Conservation (phyloP, 2,329 filamentous ascomycete genomes). For the Colletotrichum sojae region DNA sequence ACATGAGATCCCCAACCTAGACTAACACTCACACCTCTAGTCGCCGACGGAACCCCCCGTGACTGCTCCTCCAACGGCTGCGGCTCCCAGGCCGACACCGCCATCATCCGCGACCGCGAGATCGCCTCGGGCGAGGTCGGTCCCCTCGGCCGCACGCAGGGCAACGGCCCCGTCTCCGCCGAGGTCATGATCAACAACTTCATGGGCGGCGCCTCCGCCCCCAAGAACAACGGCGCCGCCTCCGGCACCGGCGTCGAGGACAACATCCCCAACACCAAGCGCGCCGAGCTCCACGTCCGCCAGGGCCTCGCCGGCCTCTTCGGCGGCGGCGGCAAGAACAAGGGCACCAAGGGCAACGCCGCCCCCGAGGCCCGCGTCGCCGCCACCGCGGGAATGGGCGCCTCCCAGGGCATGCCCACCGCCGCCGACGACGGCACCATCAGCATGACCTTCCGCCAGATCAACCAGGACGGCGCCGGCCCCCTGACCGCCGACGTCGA, state of each 20-base stretch:
- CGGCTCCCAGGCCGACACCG: slow-evolving; percentile 78
- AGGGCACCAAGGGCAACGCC: slow-evolving; percentile 60
- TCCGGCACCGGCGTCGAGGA: slow-evolving; percentile 60
- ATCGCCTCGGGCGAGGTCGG: slow-evolving; percentile 66
- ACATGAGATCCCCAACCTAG: neutral
- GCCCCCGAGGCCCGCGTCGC: slow-evolving; percentile 67
- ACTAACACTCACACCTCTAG: slow-evolving; percentile 48
- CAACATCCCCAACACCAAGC: slow-evolving; percentile 51
- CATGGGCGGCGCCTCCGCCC: slow-evolving; percentile 63
- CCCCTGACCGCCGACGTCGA: slow-evolving; percentile 74
- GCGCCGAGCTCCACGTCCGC: slow-evolving; percentile 40
- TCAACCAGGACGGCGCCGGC: slow-evolving; percentile 80
- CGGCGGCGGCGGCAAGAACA: slow-evolving; percentile 44
- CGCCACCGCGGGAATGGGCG: slow-evolving; percentile 67
- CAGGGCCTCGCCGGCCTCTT: slow-evolving; percentile 47
- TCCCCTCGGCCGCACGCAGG: slow-evolving; percentile 75
- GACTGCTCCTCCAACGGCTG: slow-evolving; percentile 74
- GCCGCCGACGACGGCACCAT: slow-evolving; percentile 72
- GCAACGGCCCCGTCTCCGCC: slow-evolving; percentile 71
- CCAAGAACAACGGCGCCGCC: slow-evolving; percentile 56
- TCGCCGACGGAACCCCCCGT: slow-evolving; percentile 76
- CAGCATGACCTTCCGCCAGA: slow-evolving; percentile 76
- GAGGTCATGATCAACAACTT: slow-evolving; percentile 70
- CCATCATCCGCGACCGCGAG: slow-evolving; percentile 76
- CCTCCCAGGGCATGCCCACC: slow-evolving; percentile 71